phyloP scores from a whole-genome alignment of 163 green algal species.

The Coccomyxa subellipsoidea region DNA sequence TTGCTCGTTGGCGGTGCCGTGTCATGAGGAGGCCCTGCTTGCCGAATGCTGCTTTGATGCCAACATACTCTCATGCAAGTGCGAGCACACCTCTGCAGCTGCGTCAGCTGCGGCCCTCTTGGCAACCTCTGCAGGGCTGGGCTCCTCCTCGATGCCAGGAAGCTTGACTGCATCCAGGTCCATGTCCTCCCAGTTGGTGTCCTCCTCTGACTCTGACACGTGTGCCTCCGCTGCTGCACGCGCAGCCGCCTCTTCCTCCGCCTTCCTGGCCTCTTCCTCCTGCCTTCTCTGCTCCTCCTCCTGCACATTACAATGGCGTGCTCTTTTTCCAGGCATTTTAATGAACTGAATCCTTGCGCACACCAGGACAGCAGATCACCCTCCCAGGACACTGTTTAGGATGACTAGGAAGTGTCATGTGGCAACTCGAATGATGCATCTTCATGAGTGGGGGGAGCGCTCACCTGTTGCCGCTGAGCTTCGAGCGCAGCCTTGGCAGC shows the following conservation, averaged over 20 bases:
- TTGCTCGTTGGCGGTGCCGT: no score
- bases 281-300: background rate
- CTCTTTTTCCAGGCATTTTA: no score
- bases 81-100: slow-evolving; percentile 17
- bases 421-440: no score
- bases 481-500: slow-evolving; percentile 6
- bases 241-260: slow-evolving; percentile 11
- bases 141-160: background rate
- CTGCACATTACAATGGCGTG: background rate
- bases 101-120: slow-evolving; percentile 27
- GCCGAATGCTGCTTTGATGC: no score
- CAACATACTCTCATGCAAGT: background rate
- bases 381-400: no score
- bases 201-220: slow-evolving; percentile 18
- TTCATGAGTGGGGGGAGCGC: background rate
- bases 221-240: slow-evolving; percentile 18
- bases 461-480: background rate
- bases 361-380: no score
- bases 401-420: no score
- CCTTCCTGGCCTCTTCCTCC: slow-evolving; percentile 1
- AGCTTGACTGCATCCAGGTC: slow-evolving; percentile 46
- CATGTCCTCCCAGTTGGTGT: slow-evolving; percentile 78
- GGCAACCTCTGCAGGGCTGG: slow-evolving; percentile 19
- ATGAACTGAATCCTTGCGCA: no score
- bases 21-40: no score